These are phyloP conservation scores for Tetraselmis chui DNA, from an alignment of 139 green algal genomes.

Conservation along the genomic window DNA sequence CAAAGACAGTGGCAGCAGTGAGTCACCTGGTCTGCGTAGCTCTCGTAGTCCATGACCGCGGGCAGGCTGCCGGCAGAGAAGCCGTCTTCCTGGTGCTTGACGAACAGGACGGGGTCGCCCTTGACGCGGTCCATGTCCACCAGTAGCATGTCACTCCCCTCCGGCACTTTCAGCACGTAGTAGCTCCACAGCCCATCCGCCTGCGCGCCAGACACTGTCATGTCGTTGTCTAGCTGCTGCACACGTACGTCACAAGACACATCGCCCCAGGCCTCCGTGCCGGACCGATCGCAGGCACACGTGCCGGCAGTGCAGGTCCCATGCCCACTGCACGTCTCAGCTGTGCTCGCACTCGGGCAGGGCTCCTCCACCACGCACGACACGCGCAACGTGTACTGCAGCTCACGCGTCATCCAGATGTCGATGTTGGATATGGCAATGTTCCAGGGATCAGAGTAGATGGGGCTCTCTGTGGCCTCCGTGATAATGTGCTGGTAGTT, in stretches of 20 bases:
- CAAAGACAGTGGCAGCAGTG: too few species aligned
- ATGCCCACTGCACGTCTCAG: not conserved
- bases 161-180: not conserved
- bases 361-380: not conserved
- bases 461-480: not conserved
- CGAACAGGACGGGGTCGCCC: conserved; percentile 37
- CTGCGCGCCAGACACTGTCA: not conserved
- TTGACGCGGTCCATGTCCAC: conserved; percentile 22
- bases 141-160: conserved; percentile 6
- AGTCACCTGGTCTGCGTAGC: conserved; percentile 33
- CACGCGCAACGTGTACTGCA: not conserved
- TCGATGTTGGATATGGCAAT: not conserved
- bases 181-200: not conserved
- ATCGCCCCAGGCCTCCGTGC: conserved; percentile 5
- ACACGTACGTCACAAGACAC: conserved; percentile 16
- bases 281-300: not conserved
- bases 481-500: not conserved
- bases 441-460: not conserved
- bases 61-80: conserved; percentile 38
- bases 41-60: conserved; percentile 24
- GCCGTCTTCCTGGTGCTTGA: conserved; percentile 26
- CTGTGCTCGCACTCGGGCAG: not conserved
- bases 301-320: not conserved
- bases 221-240: not conserved
- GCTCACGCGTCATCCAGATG: not conserved